phyloP scores from a whole-genome alignment of 2,329 filamentous ascomycete species.

The Sporothrix mexicana region DNA sequence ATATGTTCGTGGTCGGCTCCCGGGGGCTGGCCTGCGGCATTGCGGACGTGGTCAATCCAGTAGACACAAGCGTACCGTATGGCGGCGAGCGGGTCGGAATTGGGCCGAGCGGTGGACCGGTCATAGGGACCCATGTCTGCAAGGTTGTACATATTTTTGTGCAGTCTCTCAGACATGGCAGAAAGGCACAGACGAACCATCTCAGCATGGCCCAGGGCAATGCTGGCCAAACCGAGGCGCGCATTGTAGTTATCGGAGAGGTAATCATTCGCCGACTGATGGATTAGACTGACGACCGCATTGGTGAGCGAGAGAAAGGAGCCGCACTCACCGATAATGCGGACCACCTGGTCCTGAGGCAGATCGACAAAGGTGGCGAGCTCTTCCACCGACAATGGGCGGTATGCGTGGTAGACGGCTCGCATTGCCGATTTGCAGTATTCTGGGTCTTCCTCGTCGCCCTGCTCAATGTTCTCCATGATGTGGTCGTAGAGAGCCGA shows the following conservation, averaged over 20 bases:
- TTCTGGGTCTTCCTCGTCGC: not conserved
- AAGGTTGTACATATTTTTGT: constrained; percentile 29
- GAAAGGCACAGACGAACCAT: not conserved
- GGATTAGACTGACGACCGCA: constrained; percentile 12
- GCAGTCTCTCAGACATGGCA: constrained; percentile 1
- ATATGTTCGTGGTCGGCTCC: not conserved
- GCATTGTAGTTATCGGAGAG: not conserved
- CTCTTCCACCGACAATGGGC: constrained; percentile 16
- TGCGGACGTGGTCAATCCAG: constrained; percentile 18
- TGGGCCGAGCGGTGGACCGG: not conserved
- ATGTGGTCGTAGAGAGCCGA: constrained; percentile 27
- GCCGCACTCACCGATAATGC: constrained; percentile 24
- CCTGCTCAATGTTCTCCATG: constrained; percentile 3
- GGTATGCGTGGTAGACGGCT: constrained; percentile 22
- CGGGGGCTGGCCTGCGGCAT: not conserved
- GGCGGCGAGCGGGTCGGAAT: not conserved
- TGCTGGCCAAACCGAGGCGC: not conserved
- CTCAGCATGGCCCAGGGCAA: not conserved
- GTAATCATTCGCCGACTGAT: constrained; percentile 23
- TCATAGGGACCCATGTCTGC: not conserved
- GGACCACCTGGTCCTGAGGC: not conserved
- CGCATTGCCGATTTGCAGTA: constrained; percentile 8
- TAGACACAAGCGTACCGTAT: constrained; percentile 24
- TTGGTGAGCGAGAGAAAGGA: constrained; percentile 22
- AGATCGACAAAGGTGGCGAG: not conserved